Evolutionary conservation across 139 green algal genomes (phyloP), one percentile per base, ranked within the genome.

Genomic region (Haematococcus lacustris): DNA sequence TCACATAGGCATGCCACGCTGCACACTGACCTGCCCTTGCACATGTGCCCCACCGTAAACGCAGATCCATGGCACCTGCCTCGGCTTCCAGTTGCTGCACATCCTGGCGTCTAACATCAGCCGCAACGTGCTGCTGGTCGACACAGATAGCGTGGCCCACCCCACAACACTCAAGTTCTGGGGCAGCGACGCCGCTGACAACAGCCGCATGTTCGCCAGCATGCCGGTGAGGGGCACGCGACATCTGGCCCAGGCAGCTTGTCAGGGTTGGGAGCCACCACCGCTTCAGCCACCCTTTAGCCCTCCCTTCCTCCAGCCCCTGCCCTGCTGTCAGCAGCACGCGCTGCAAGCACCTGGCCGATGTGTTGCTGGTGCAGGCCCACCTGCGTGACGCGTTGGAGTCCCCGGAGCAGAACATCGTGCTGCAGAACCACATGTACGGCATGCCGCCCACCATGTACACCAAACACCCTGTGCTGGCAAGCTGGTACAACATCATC

Each of bases 31-130:
- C n/a, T n/a, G n/a, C n/a, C n/a, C n/a, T n/a, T n/a, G n/a, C n/a
- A n/a, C n/a, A n/a, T n/a, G n/a, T n/a, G n/a, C n/a, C n/a, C n/a
- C n/a, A n/a, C n/a, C n/a, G n/a, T 57, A 59, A 2, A 35, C 34
- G 47, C 77, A 88, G 79, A 88, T 88, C 66, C 75, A 83, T 34
- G 83, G 83, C 65, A 93, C 88, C 13, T 95, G 90, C 84, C 78
- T 95, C 32, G 90, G 90, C 53, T 90, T 91, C 81, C 90, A 95
- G 85, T 81, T 95, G 70, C 85, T 94, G 53, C 90, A 93, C 82
- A 91, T 95, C 47, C 73, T 95, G 69, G 88, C 82, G 32, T 84
- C 87, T 51, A 91, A 94, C 62, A 76, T 90, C 26, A 80, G 60
- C 40, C 87, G 88, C 73, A 92, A 91, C 33, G 77, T 90, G 33